These are phyloP conservation scores for Irpex sp. DNA, from an alignment of 1,284 basidiomycete genomes.

Conservation along the genomic window DNA sequence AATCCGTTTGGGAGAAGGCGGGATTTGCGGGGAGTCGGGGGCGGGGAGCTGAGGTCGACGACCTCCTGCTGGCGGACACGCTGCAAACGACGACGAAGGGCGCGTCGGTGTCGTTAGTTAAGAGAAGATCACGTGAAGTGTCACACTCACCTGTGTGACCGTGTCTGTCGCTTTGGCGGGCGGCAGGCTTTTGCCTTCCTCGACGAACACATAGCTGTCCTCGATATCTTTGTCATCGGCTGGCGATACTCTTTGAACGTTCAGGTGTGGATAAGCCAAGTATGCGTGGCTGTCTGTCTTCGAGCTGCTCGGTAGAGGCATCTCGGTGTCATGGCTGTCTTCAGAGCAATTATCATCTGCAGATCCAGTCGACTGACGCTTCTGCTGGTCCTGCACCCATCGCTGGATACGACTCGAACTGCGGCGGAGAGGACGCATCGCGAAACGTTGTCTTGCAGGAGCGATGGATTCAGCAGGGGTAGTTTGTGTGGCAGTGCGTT, in stretches of 20 bases:
- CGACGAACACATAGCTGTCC: conserved; percentile 52
- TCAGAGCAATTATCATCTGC: conserved; percentile 2
- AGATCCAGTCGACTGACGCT: conserved; percentile 9
- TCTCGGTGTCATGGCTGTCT: conserved; percentile 20
- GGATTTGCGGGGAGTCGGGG: conserved; percentile 31
- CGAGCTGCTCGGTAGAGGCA: conserved; percentile 17
- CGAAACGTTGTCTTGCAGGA: conserved; percentile 13
- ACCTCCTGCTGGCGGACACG: conserved; percentile 14
- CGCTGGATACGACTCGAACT: conserved; percentile 59
- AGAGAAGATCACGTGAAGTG: conserved; percentile 21
- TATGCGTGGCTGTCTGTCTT: conserved; percentile 35
- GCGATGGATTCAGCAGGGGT: conserved; percentile 7
- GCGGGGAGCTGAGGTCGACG: conserved; percentile 27
- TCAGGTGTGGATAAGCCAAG: conserved; percentile 40
- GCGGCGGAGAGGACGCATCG: conserved; percentile 25
- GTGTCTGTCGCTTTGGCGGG: conserved; percentile 33
- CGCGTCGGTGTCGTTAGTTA: background rate
- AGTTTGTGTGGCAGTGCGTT: conserved; percentile 16
- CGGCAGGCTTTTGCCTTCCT: conserved; percentile 27
- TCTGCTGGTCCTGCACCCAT: conserved; percentile 64
- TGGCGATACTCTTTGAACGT: background rate
- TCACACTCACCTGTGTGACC: conserved; percentile 22
- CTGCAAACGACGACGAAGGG: conserved; percentile 7
- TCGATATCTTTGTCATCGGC: conserved; percentile 27
- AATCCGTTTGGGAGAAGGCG: conserved; percentile 28